Evolutionary conservation across 331 rosid genomes (phyloP).

Genomic region (Dryas integrifolia): DNA sequence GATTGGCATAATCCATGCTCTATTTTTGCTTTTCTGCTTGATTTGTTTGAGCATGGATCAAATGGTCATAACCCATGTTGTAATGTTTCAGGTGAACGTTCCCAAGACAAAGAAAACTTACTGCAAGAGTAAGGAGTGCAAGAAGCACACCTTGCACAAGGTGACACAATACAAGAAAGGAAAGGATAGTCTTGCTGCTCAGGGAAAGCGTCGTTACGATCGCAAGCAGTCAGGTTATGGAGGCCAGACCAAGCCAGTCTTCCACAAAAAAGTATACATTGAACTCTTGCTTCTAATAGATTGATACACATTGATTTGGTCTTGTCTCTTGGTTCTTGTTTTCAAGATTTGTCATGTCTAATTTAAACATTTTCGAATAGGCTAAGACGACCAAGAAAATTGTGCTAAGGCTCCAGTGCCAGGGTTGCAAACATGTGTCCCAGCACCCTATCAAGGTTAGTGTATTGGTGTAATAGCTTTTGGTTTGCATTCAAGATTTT

Average conservation of each 20-base stretch:
- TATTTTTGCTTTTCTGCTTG: neutral
- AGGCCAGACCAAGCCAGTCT: constrained; percentile 89
- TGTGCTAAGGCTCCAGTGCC: constrained; percentile 78
- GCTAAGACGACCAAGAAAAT: constrained; percentile 84
- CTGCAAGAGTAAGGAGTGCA: constrained; percentile 97
- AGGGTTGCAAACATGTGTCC: constrained; percentile 78
- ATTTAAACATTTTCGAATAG: constrained; percentile 26
- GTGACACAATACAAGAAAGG: constrained; percentile 94
- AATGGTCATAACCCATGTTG: neutral
- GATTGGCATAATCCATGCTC: neutral
- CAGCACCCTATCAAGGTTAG: constrained; percentile 76
- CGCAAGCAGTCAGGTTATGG: constrained; percentile 92
- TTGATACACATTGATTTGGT: neutral
- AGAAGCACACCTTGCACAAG: constrained; percentile 86
- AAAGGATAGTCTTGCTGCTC: constrained; percentile 79
- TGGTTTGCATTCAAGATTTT: neutral
- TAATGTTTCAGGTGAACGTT: constrained; percentile 72
- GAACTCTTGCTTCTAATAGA: neutral
- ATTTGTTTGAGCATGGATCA: neutral
- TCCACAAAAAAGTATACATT: constrained; percentile 71
- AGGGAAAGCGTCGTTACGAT: constrained; percentile 92
- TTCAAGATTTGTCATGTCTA: neutral
- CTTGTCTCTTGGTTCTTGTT: neutral
- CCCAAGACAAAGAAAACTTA: constrained; percentile 96
- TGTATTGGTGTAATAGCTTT: neutral